phyloP scores from a whole-genome alignment of 192 early-diverging fungal species.

The Glomus cerebriforme region DNA sequence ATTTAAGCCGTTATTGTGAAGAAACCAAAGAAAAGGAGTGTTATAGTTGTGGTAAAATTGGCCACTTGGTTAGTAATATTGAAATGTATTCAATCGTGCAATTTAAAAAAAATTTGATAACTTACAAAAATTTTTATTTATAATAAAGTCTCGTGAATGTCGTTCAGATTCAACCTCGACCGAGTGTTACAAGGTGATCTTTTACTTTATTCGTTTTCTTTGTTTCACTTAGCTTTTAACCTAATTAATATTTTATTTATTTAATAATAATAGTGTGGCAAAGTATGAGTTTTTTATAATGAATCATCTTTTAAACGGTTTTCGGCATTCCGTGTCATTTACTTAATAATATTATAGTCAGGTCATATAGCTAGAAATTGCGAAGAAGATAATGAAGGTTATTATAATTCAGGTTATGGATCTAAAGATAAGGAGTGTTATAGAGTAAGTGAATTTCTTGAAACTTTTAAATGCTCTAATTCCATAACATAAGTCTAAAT shows the following conservation, averaged over 20 bases:
- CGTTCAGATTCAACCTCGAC: background rate
- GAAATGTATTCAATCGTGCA: background rate
- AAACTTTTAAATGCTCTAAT: background rate
- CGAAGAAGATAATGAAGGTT: background rate
- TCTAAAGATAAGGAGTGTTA: background rate
- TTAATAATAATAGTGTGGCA: constrained; percentile 1
- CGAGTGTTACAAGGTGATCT: constrained; percentile 11
- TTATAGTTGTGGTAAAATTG: background rate
- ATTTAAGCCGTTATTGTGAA: constrained; percentile 3
- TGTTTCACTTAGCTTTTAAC: background rate
- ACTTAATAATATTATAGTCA: background rate
- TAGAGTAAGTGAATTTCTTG: background rate
- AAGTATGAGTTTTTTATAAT: background rate
- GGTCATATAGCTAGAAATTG: constrained; percentile 9
- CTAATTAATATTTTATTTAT: background rate
- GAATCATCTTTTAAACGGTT: background rate
- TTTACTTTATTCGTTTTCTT: background rate
- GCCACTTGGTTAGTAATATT: background rate
- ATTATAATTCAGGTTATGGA: background rate
- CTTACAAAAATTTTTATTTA: background rate
- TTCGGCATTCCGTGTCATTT: background rate
- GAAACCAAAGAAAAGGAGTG: constrained; percentile 2
- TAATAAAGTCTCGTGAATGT: constrained; percentile 5
- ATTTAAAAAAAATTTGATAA: background rate
- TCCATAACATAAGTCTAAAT: background rate